These are phyloP conservation scores for Starmerella bombicola DNA, from an alignment of 805 yeast genomes.

Conservation along the genomic window DNA sequence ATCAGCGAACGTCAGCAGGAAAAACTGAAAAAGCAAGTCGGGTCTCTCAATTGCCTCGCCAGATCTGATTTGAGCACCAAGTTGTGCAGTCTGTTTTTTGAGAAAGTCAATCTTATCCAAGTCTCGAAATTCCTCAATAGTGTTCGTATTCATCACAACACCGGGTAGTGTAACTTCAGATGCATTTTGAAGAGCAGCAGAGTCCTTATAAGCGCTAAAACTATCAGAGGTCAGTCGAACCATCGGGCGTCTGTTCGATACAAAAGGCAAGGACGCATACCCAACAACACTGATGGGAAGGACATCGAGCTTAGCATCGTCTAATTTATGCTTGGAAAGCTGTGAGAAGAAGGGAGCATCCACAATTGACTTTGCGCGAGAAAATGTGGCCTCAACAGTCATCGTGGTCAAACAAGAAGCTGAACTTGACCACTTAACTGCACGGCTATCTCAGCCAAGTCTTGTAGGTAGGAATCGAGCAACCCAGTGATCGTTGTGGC, in stretches of 20 bases:
- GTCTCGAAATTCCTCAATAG: slow-evolving; percentile 70
- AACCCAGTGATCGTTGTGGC: no score
- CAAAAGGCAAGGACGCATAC: slow-evolving; percentile 20
- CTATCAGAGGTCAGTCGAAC: slow-evolving; percentile 22
- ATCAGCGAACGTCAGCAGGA: slow-evolving; percentile 65
- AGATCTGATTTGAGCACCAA: slow-evolving; percentile 27
- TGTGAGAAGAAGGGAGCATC: slow-evolving; percentile 80
- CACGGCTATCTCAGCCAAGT: no score
- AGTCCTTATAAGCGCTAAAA: slow-evolving; percentile 16
- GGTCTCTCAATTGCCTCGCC: slow-evolving; percentile 34
- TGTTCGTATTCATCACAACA: slow-evolving; percentile 50
- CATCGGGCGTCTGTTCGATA: slow-evolving; percentile 29
- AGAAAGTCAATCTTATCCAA: slow-evolving; percentile 51
- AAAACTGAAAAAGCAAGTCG: slow-evolving; percentile 33
- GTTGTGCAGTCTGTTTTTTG: slow-evolving; percentile 31
- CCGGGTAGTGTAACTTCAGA: slow-evolving; percentile 29
- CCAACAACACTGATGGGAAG: slow-evolving; percentile 37
- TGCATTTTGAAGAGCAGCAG: not conserved
- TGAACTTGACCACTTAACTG: no score
- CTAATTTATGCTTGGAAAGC: slow-evolving; percentile 60
- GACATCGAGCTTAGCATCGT: slow-evolving; percentile 53
- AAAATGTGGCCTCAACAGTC: slow-evolving; percentile 27
- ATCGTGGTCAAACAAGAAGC: no score
- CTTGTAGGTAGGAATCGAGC: no score
- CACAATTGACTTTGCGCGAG: slow-evolving; percentile 55